Conservation (phyloP, 768 basidiomycete species). For the Piloderma croceum region DNA sequence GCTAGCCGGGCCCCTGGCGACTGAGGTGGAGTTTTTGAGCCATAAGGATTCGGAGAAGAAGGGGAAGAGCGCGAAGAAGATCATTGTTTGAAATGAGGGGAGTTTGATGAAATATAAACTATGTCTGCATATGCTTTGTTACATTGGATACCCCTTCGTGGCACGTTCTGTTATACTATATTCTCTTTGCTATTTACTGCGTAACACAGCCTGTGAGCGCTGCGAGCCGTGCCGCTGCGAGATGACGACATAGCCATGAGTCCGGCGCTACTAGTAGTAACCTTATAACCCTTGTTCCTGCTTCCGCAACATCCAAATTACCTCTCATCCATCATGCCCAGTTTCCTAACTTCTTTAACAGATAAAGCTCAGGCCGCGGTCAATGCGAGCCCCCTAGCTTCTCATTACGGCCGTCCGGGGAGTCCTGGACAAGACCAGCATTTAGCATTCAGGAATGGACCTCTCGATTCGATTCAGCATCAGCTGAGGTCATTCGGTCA, state of each 20-base stretch:
- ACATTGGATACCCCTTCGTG: too few relatives aligned
- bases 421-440: slow-evolving; percentile 38
- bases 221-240: too few relatives aligned
- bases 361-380: slow-evolving; percentile 75
- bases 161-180: too few relatives aligned
- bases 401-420: slow-evolving; percentile 36
- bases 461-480: slow-evolving; percentile 61
- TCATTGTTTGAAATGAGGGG: slow-evolving; percentile 47
- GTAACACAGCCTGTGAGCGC: background rate
- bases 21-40: slow-evolving; percentile 91
- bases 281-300: background rate
- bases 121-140: too few relatives aligned
- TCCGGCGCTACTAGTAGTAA: background rate
- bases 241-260: too few relatives aligned
- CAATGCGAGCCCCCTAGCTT: slow-evolving; percentile 53
- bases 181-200: background rate
- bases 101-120: too few relatives aligned
- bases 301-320: background rate
- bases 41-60: slow-evolving; percentile 97
- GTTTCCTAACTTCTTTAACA: slow-evolving; percentile 60
- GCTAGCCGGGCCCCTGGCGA: slow-evolving; percentile 80
- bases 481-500: slow-evolving; percentile 70
- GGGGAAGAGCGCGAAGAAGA: slow-evolving; percentile 78
- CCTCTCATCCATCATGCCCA: slow-evolving; percentile 39
- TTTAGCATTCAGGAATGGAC: slow-evolving; percentile 44